These are phyloP conservation scores for Sclerotinia subarctica DNA, from an alignment of 2,329 filamentous ascomycete species.

Conservation along the genomic window DNA sequence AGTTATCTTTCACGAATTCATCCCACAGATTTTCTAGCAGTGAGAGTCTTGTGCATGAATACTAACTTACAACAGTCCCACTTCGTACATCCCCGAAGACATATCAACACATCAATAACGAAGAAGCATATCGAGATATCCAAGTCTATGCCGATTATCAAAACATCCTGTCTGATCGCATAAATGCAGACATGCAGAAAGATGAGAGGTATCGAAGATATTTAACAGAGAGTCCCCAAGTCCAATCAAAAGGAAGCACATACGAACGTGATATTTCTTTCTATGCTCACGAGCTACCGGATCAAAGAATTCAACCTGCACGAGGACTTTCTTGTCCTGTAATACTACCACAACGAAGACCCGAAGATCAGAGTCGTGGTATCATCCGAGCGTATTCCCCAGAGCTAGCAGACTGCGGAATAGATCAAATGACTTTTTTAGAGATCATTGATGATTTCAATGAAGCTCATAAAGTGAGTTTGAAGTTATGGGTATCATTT, in stretches of 20 bases:
- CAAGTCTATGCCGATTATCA: constrained; percentile 17
- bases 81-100: background rate
- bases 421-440: constrained; percentile 48
- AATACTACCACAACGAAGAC: constrained; percentile 51
- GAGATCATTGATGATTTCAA: constrained; percentile 48
- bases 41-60: background rate
- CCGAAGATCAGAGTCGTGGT: constrained; percentile 46
- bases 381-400: constrained; percentile 49
- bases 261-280: constrained; percentile 2
- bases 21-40: background rate
- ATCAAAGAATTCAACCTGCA: background rate
- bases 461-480: constrained; percentile 31
- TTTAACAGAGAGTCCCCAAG: background rate
- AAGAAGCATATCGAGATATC: constrained; percentile 10
- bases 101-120: background rate
- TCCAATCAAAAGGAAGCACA: too few species aligned
- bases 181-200: background rate
- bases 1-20: background rate
- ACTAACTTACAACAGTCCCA: background rate
- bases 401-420: constrained; percentile 43
- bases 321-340: constrained; percentile 41
- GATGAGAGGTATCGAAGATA: constrained; percentile 6
- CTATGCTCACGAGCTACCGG: constrained; percentile 4
- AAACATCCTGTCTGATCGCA: background rate
- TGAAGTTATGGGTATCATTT: rapidly evolving